Conservation (phyloP, 768 basidiomycete species). For the Steccherinum ochraceum region DNA sequence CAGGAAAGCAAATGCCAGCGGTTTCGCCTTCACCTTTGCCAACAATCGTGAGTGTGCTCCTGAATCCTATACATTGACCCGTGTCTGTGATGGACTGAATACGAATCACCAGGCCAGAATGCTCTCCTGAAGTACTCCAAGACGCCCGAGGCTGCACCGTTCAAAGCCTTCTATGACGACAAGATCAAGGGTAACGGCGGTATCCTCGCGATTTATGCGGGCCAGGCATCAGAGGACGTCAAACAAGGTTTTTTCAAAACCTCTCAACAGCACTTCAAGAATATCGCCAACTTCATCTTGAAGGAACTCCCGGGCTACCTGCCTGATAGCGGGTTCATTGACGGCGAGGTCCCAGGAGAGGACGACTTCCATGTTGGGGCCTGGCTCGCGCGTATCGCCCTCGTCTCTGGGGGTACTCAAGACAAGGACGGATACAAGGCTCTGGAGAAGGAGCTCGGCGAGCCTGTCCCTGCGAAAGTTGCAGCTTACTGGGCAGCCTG, state of each 20-base stretch:
- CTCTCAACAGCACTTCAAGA: constrained; percentile 33
- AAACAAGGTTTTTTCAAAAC: constrained; percentile 33
- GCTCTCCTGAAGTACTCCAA: constrained; percentile 32
- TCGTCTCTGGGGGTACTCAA: constrained; percentile 29
- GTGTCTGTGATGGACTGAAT: not conserved
- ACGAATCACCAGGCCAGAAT: constrained; percentile 31
- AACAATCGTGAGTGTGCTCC: constrained; percentile 37
- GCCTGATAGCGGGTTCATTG: constrained; percentile 39
- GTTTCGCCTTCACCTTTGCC: constrained; percentile 30
- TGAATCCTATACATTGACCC: too few species aligned
- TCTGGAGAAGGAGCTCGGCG: constrained; percentile 34
- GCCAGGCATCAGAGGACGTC: constrained; percentile 26
- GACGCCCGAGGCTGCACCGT: constrained; percentile 27
- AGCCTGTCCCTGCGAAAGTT: constrained; percentile 31
- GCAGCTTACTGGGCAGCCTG: constrained; percentile 39
- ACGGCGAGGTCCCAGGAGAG: constrained; percentile 40
- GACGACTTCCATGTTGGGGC: constrained; percentile 50
- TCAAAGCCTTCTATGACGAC: constrained; percentile 38
- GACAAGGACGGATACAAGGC: constrained; percentile 31
- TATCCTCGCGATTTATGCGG: constrained; percentile 36
- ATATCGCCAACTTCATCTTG: constrained; percentile 30
- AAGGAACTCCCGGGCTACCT: constrained; percentile 35
- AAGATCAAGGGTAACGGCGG: constrained; percentile 34
- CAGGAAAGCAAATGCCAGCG: constrained; percentile 28
- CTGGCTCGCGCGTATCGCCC: constrained; percentile 45